phyloP scores from a whole-genome alignment of 2,329 filamentous ascomycete genomes.

The Orbilia ellipsospora region DNA sequence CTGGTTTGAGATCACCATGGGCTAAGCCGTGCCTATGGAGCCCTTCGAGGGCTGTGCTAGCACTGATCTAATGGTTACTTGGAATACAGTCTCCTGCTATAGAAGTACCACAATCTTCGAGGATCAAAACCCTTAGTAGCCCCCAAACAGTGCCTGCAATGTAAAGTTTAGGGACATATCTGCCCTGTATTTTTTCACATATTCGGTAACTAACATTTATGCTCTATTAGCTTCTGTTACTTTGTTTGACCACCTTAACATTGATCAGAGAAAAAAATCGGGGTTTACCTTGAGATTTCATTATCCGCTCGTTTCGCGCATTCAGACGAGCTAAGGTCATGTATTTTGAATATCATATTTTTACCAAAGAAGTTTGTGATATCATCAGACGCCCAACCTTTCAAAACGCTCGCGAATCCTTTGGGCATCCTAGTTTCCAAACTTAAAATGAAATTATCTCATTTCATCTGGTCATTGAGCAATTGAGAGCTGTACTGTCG shows the following conservation, averaged over 20 bases:
- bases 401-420: constrained; percentile 3
- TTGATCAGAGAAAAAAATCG: no score
- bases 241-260: no score
- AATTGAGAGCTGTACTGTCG: constrained; percentile 7
- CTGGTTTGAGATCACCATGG: constrained; percentile 14
- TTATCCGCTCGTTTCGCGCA: neutral
- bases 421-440: neutral
- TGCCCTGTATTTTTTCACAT: neutral
- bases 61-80: neutral
- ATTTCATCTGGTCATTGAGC: neutral
- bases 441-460: constrained; percentile 16
- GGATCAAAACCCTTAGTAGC: constrained; percentile 10
- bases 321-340: constrained; percentile 17
- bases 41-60: neutral
- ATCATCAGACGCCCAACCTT: constrained; percentile 1
- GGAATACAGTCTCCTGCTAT: neutral
- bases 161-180: constrained; percentile 28
- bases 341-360: constrained; percentile 21
- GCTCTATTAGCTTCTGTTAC: neutral
- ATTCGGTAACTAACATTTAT: constrained; percentile 13
- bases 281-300: constrained; percentile 25
- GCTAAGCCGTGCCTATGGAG: neutral
- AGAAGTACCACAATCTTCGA: constrained; percentile 27
- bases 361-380: neutral
- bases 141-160: constrained; percentile 7